These are phyloP conservation scores for Cerioporus squamosus DNA, from an alignment of 1,284 basidiomycete genomes.

Conservation along the genomic window DNA sequence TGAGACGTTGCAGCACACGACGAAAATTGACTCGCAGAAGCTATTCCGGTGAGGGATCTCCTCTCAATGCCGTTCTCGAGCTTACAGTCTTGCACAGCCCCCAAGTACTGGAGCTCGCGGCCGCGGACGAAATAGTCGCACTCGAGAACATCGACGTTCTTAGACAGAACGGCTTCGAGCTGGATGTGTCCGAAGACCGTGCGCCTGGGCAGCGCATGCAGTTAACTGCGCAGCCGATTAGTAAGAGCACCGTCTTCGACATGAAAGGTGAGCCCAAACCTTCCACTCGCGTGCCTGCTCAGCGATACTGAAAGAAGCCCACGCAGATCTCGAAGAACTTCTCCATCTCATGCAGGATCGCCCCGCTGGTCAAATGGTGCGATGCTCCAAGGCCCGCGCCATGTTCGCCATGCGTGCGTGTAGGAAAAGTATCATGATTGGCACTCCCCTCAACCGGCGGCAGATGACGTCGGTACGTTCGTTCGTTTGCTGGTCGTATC, in stretches of 20 bases:
- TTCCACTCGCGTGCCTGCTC: conserved; percentile 13
- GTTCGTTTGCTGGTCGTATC: background rate
- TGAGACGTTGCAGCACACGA: conserved; percentile 89
- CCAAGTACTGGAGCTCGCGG: conserved; percentile 80
- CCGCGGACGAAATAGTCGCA: conserved; percentile 89
- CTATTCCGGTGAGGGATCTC: conserved; percentile 68
- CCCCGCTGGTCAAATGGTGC: conserved; percentile 78
- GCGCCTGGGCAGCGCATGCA: conserved; percentile 59
- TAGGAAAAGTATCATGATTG: conserved; percentile 96
- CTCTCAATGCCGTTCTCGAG: conserved; percentile 14
- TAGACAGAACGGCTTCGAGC: conserved; percentile 88
- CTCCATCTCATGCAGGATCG: conserved; percentile 84
- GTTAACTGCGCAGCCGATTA: conserved; percentile 87
- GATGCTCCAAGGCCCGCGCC: conserved; percentile 90
- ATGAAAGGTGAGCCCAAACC: conserved; percentile 52
- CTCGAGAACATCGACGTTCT: conserved; percentile 86
- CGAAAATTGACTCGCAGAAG: conserved; percentile 86
- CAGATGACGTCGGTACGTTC: conserved; percentile 82
- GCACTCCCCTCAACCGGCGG: conserved; percentile 74
- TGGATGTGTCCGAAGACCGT: conserved; percentile 58
- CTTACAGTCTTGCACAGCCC: conserved; percentile 54
- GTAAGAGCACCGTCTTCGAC: conserved; percentile 87
- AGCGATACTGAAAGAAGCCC: conserved; percentile 5
- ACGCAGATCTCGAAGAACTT: conserved; percentile 92
- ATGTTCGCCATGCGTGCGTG: conserved; percentile 99